Evolutionary conservation across 257 asterid genomes (phyloP).

Genomic region (Jasminum sambac): DNA sequence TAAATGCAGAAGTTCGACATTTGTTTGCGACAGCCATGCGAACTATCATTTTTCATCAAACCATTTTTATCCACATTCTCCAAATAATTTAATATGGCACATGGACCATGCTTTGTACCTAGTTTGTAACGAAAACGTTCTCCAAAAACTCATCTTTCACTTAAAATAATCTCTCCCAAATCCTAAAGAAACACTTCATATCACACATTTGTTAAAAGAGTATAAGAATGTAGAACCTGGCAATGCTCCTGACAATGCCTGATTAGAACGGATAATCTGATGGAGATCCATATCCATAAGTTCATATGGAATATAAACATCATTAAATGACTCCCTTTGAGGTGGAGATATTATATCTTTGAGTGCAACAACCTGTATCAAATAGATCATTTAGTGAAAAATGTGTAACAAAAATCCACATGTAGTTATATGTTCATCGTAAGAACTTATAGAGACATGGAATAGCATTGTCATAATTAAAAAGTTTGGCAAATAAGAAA

Average conservation of each 20-base stretch:
- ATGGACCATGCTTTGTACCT: too few species aligned
- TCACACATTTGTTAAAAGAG: slow-evolving; percentile 1
- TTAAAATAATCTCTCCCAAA: too few species aligned
- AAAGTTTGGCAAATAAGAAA: not conserved
- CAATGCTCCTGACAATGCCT: slow-evolving; percentile 90
- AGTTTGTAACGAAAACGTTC: too few species aligned
- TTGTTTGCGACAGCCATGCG: not conserved
- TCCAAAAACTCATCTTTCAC: too few species aligned
- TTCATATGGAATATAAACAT: slow-evolving; percentile 93
- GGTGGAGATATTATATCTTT: slow-evolving; percentile 95
- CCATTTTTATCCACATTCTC: too few species aligned
- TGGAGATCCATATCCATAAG: slow-evolving; percentile 99
- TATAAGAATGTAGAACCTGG: slow-evolving; percentile 55
- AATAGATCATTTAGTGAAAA: slow-evolving; percentile 27
- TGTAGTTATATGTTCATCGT: slow-evolving; percentile 27
- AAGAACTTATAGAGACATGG: not conserved
- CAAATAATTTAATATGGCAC: too few species aligned
- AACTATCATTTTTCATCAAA: too few species aligned
- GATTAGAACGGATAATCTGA: slow-evolving; percentile 95
- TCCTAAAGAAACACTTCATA: too few species aligned
- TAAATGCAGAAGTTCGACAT: not conserved
- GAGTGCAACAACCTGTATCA: slow-evolving; percentile 82
- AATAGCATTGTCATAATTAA: not conserved
- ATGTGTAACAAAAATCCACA: slow-evolving; percentile 48
- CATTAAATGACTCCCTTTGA: slow-evolving; percentile 78